These are phyloP conservation scores for Fraxinus sp. DNA, from an alignment of 305 asterid genomes.

Conservation along the genomic window DNA sequence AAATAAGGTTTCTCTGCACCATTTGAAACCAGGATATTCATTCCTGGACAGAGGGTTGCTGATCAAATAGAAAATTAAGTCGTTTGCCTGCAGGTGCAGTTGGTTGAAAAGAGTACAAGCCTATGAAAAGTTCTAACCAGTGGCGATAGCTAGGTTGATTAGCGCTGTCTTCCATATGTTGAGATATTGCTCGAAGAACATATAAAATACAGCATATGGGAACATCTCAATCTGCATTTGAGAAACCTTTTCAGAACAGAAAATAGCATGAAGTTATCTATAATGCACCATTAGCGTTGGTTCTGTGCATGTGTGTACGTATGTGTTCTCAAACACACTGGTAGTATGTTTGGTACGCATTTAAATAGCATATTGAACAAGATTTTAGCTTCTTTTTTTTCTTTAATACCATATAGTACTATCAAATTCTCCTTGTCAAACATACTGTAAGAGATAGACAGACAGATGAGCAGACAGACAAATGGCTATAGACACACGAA, in stretches of 20 bases:
- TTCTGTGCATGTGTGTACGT: background rate
- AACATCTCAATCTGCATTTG: slow-evolving; percentile 78
- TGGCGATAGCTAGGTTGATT: slow-evolving; percentile 85
- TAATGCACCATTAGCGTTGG: background rate
- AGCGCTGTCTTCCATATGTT: slow-evolving; percentile 89
- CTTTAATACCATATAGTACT: background rate
- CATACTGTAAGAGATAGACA: background rate
- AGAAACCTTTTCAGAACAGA: slow-evolving; percentile 21
- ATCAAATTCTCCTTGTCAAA: background rate
- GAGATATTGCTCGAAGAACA: slow-evolving; percentile 94
- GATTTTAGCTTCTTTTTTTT: background rate
- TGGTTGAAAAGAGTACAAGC: background rate
- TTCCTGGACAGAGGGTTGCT: background rate
- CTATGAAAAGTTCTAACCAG: slow-evolving; percentile 50
- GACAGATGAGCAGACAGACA: background rate
- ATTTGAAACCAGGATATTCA: background rate
- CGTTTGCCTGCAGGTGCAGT: background rate
- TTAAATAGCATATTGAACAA: slow-evolving; percentile 12
- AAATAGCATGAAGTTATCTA: background rate
- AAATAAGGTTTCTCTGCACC: background rate
- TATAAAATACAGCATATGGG: slow-evolving; percentile 89
- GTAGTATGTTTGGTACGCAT: background rate
- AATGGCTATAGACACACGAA: too few species aligned
- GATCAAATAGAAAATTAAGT: background rate
- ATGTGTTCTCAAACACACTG: background rate